phyloP scores from a whole-genome alignment of 2,329 filamentous ascomycete genomes.

The Alternaria tenuissima region DNA sequence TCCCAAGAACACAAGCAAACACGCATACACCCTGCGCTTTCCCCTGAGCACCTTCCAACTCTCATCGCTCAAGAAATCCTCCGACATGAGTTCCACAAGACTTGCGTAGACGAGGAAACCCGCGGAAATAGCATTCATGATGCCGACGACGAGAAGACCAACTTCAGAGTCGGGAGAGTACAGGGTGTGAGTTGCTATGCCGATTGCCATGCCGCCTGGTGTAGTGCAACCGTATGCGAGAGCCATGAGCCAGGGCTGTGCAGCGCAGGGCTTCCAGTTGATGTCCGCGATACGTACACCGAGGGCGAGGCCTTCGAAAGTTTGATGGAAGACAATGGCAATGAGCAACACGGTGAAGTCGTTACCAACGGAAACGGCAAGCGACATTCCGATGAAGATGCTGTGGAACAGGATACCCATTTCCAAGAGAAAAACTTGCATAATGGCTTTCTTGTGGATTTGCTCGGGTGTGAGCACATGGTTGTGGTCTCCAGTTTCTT shows the following conservation, averaged over 20 bases:
- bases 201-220: constrained; percentile 83
- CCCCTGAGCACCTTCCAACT: constrained; percentile 74
- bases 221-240: constrained; percentile 76
- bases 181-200: constrained; percentile 76
- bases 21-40: constrained; percentile 68
- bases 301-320: constrained; percentile 86
- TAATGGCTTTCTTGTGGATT: constrained; percentile 38
- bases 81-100: constrained; percentile 82
- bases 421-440: constrained; percentile 58
- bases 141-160: constrained; percentile 81
- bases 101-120: constrained; percentile 83
- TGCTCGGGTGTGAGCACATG: constrained; percentile 30
- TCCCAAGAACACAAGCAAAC: constrained; percentile 68
- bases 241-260: constrained; percentile 73
- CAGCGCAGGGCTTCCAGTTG: constrained; percentile 52
- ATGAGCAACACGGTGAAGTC: constrained; percentile 67
- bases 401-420: constrained; percentile 70
- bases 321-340: constrained; percentile 73
- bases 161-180: constrained; percentile 81
- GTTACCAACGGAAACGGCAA: constrained; percentile 61
- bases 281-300: constrained; percentile 86
- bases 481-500: constrained; percentile 27
- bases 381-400: constrained; percentile 68
- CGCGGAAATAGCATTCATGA: constrained; percentile 86
- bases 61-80: constrained; percentile 82